Percentiles rank a stretch among this genome's conserved stretches.
phyloP scores from a whole-genome alignment of 2,329 filamentous ascomycete species.

The Purpureocillium takamizusanense region DNA sequence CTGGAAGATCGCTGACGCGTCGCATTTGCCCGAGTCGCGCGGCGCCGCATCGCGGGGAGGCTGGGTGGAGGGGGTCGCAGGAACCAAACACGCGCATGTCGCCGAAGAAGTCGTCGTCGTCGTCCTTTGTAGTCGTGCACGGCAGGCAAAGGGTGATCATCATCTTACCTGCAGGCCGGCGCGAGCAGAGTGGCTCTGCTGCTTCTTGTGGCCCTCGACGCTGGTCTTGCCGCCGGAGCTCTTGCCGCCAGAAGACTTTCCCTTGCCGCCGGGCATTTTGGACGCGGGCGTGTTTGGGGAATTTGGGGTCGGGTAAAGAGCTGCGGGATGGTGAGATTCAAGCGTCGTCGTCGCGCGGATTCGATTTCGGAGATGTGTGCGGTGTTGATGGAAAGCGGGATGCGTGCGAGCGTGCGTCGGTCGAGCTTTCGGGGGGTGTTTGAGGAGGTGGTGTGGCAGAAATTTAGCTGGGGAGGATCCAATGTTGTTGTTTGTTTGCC shows the following conservation, averaged over 20 bases:
- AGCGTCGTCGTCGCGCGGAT: not conserved
- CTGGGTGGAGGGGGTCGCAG: not conserved
- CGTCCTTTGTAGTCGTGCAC: not conserved
- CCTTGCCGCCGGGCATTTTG: slow-evolving; percentile 77
- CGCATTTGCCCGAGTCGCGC: not conserved
- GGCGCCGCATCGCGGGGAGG: not conserved
- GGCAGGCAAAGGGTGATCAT: slow-evolving; percentile 7
- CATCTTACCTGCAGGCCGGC: slow-evolving; percentile 80
- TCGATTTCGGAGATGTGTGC: not conserved
- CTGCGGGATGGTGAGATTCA: not conserved
- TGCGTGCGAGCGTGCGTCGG: slow-evolving; percentile 1
- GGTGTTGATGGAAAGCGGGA: slow-evolving; percentile 1
- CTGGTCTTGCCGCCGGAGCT: slow-evolving; percentile 69
- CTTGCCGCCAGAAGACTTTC: slow-evolving; percentile 87
- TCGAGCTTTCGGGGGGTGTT: slow-evolving; percentile 5
- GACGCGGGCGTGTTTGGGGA: not conserved
- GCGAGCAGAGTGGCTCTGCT: slow-evolving; percentile 91
- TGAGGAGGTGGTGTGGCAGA: slow-evolving; percentile 10
- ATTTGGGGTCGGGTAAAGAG: not conserved
- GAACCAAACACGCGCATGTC: slow-evolving; percentile 13
- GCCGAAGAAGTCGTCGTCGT: not conserved
- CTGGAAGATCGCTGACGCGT: slow-evolving; percentile 3
- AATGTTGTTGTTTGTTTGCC: slow-evolving; percentile 9
- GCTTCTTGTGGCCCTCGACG: slow-evolving; percentile 66
- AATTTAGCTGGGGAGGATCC: slow-evolving; percentile 10